Evolutionary conservation across 2,329 filamentous ascomycete species (phyloP).

Genomic region (Xylaria polymorpha): DNA sequence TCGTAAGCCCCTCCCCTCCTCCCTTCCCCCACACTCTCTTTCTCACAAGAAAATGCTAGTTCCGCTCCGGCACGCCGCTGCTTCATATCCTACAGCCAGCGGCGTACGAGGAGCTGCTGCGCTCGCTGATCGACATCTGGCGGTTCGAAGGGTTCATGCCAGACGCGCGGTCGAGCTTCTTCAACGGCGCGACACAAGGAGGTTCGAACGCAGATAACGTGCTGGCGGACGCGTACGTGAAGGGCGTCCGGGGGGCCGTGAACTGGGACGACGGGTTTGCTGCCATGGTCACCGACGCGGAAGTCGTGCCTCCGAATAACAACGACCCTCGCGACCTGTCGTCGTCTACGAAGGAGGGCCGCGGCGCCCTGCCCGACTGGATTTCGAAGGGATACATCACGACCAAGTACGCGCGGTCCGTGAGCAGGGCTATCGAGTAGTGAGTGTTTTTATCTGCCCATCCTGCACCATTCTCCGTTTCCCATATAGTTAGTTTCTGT

Average conservation of each 20-base stretch:
- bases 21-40: neutral
- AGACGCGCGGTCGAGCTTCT: conserved; percentile 74
- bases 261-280: conserved; percentile 72
- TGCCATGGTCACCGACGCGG: conserved; percentile 75
- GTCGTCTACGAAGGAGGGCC: conserved; percentile 73
- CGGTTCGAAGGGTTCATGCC: conserved; percentile 72
- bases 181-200: conserved; percentile 75
- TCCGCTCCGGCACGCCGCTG: conserved; percentile 73
- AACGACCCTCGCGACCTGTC: conserved; percentile 67
- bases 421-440: conserved; percentile 75
- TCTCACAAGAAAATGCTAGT: conserved; percentile 51
- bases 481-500: neutral
- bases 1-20: conserved; percentile 46
- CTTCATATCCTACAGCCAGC: conserved; percentile 73
- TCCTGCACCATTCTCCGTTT: neutral
- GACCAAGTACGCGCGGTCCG: conserved; percentile 68
- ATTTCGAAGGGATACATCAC: conserved; percentile 73
- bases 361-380: conserved; percentile 78
- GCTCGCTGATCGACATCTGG: conserved; percentile 76
- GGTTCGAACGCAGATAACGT: conserved; percentile 79
- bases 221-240: conserved; percentile 77
- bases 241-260: conserved; percentile 70
- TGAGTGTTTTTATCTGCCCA: conserved; percentile 40
- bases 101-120: conserved; percentile 72
- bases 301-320: conserved; percentile 70